These are phyloP conservation scores for Aspergillus piperis DNA, from an alignment of 2,329 filamentous ascomycete genomes.

Conservation along the genomic window DNA sequence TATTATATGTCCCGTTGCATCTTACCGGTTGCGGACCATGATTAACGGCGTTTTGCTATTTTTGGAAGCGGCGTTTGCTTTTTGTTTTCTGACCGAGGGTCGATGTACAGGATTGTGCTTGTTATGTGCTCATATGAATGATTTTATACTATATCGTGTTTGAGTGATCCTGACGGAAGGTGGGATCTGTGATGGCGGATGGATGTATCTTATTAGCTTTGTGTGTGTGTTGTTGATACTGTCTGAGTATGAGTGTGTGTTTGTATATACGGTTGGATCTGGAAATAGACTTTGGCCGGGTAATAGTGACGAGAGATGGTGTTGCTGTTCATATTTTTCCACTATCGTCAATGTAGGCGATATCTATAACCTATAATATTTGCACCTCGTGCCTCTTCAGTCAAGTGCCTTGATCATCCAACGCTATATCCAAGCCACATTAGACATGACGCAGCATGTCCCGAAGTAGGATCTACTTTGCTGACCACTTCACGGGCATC, in stretches of 20 bases:
- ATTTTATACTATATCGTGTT: neutral
- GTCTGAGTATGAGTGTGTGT: neutral
- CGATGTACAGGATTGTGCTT: conserved; percentile 6
- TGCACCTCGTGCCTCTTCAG: too few species aligned
- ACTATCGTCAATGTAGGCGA: too few species aligned
- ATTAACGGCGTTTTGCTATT: conserved; percentile 18
- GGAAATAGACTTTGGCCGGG: conserved; percentile 6
- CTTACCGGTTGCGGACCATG: conserved; percentile 14
- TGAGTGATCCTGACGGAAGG: too few species aligned
- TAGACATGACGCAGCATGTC: too few species aligned
- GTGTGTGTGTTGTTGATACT: neutral
- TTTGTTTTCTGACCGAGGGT: neutral
- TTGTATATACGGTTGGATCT: conserved; percentile 6
- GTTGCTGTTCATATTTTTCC: too few species aligned
- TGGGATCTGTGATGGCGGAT: too few species aligned
- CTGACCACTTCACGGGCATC: too few species aligned
- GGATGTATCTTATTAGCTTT: neutral
- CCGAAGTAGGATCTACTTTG: too few species aligned
- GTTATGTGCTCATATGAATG: neutral
- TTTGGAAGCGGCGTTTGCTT: conserved; percentile 17
- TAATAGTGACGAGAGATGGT: neutral
- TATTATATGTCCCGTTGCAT: conserved; percentile 19
- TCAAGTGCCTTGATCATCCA: too few species aligned
- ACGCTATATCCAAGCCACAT: too few species aligned
- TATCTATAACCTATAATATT: too few species aligned